Evolutionary conservation across 202 grass and related monocot species (phyloP).

Genomic region (Elaeis oleifera): DNA sequence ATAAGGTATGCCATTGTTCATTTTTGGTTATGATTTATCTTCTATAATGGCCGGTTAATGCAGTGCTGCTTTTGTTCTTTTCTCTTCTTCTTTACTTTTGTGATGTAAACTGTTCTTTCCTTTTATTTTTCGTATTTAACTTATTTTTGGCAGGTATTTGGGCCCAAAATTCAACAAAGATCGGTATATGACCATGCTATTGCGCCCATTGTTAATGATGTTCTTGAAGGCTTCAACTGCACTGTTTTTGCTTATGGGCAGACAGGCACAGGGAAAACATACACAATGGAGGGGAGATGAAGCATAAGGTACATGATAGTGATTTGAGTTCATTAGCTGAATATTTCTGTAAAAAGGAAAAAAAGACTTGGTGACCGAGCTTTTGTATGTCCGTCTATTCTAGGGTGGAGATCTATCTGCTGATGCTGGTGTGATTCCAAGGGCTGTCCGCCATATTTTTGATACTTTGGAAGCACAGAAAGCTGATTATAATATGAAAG

Average conservation of each 20-base stretch:
- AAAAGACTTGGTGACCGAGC: too few relatives aligned
- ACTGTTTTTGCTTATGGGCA: slow-evolving; percentile 94
- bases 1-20: slow-evolving; percentile 41
- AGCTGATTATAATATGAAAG: slow-evolving; percentile 73
- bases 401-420: slow-evolving; percentile 44
- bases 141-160: slow-evolving; percentile 58
- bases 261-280: slow-evolving; percentile 89
- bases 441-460: slow-evolving; percentile 78
- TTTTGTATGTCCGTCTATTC: slow-evolving; percentile 7
- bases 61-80: too few relatives aligned
- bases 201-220: slow-evolving; percentile 57
- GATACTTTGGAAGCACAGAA: slow-evolving; percentile 51
- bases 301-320: slow-evolving; percentile 42
- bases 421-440: slow-evolving; percentile 80
- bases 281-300: slow-evolving; percentile 87
- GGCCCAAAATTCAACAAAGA: slow-evolving; percentile 65
- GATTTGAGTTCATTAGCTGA: neutral
- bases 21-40: neutral
- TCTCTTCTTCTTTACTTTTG: too few relatives aligned
- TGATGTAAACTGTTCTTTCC: neutral
- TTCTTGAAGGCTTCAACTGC: slow-evolving; percentile 82
- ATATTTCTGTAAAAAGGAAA: too few relatives aligned
- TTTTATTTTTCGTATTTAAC: neutral
- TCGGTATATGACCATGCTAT: slow-evolving; percentile 56
- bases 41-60: too few relatives aligned